A percentile compares a stretch with the other conserved stretches of the same genome.
These are phyloP conservation scores for Talaromyces sp. DNA, from an alignment of 2,329 filamentous ascomycete species.

Conservation along the genomic window DNA sequence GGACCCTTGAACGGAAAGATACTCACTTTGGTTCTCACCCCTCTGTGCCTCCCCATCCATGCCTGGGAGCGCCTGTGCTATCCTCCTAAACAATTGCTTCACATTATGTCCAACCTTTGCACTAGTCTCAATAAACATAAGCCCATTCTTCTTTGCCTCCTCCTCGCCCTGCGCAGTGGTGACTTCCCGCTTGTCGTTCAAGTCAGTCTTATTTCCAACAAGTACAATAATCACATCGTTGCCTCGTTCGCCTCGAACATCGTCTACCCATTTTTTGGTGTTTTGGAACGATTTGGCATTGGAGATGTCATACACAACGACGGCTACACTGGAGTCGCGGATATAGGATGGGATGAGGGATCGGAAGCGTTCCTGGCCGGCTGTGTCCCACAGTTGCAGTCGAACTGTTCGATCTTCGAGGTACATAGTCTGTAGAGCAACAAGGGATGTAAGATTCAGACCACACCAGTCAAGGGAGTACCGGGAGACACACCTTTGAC, in stretches of 20 bases:
- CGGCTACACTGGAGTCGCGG: conserved; percentile 93
- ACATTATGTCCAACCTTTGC: conserved; percentile 98
- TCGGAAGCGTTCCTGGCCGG: conserved; percentile 94
- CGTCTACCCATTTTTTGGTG: conserved; percentile 98
- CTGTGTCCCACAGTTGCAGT: conserved; percentile 97
- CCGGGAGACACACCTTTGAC: conserved; percentile 69
- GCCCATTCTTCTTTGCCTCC: conserved; percentile 93
- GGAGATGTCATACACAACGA: conserved; percentile 98
- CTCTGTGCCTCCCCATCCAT: conserved; percentile 90
- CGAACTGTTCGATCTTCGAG: conserved; percentile 97
- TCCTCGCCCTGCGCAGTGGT: conserved; percentile 95
- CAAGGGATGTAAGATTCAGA: neutral
- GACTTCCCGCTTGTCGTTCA: conserved; percentile 97
- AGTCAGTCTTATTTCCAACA: conserved; percentile 98
- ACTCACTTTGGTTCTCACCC: conserved; percentile 75
- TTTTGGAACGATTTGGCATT: conserved; percentile 98
- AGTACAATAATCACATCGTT: conserved; percentile 99
- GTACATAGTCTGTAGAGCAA: conserved; percentile 78
- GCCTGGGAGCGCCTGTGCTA: conserved; percentile 93
- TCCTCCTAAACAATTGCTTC: conserved; percentile 94
- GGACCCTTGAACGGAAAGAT: neutral
- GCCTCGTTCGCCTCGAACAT: conserved; percentile 91
- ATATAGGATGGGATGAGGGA: conserved; percentile 98
- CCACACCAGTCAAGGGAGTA: neutral
- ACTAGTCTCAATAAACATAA: conserved; percentile 99